Base-by-base conservation (phyloP, 345 rosid species). In the Linum usitatissimum region DNA sequence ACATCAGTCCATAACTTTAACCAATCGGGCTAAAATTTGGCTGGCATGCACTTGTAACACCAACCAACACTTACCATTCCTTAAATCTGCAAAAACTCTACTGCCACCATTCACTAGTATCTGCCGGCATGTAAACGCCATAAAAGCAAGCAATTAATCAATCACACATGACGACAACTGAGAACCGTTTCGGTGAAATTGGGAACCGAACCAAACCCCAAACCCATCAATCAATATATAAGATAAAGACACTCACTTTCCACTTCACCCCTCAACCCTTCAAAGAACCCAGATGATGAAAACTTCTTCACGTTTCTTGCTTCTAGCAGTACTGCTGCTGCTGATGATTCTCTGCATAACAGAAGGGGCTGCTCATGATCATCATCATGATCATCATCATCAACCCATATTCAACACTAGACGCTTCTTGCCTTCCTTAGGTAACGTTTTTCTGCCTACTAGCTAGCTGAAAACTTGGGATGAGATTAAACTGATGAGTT, bases 401-500 rank as follows among this genome's bases (percentile, higher is more conserved):
- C 48, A 40, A 5, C 48, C 48, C 48, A 23, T 23, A 23, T 23
- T 23, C 48, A 4, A 2, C 48, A 40, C 8, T 12, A 7, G 48
- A 40, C 48, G 48, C 48, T 13, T 80, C 34, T 63, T 80, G 57
- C 66, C 77, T 10, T 61, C 62, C 48, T 23, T 79, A 59, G 82
- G 83, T 82, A 67, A 6, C 28, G 28, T 23, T 23, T 23, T 23
- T 23, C 28, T 23, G 28, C 28, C 28, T 23, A 23, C 28, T 23
- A 23, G 28, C 28, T 23, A 23, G 28, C 28, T 23, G 28, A 23
- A 23, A 23, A 23, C 28, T 23, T 23, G 28, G 28, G 28, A 23
- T 23, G 28, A 23, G 2, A 23, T 23, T 23, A 23, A 23, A 23
- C 28, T 23, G 2, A 23, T 23, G 28, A 23, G 28, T n/a, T n/a